Base-by-base conservation (phyloP, 768 basidiomycete species). In the Roridomyces roridus region DNA sequence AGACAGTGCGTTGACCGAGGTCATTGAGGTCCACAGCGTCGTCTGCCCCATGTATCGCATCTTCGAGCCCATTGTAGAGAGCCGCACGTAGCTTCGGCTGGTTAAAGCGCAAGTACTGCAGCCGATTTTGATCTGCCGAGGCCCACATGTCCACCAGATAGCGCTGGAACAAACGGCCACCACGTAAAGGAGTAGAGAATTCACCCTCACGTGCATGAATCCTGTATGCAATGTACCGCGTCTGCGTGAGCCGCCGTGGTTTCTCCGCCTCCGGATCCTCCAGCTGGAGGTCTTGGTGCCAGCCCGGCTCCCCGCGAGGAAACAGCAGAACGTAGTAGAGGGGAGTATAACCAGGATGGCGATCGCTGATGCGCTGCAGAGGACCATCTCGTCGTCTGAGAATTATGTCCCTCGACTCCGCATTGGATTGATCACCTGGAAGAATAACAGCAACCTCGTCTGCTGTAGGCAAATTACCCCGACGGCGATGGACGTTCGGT, bases 401-500 rank as follows among this genome's bases (percentile, higher is more conserved):
- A 31, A 46, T 35, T 14, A 46, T 46, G 24, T 46, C 46, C 5
- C 31, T 29, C 24, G 26, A 21, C n/a, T 46, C 34, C 20, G 31
- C 29, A 0, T 18, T 3, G 17, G 18, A 18, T 12, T 46, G 46
- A 46, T 46, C 25, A 11, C 21, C 25, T 4, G 28, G 46, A 4
- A 46, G 12, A 23, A 46, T 46, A 12, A 46, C 46, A 6, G 46
- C 46, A 24, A 46, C 46, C n/a, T n/a, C n/a, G n/a, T n/a, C n/a
- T n/a, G n/a, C n/a, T n/a, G n/a, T n/a, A n/a, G n/a, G n/a, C n/a
- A 74, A 49, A 51, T 79, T 77, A 25, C 77, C 76, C 17, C 68
- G 54, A 5, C 74, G 66, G 0, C 42, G 64, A 64, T 79, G 75
- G 25, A 41, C 46, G 0, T 45, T 52, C 0, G 62, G 57, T 11